A percentile compares a stretch with the other conserved stretches of the same genome.
These are phyloP conservation scores for Ganoderma meredithae DNA, from an alignment of 1,284 basidiomycete genomes.

Conservation along the genomic window DNA sequence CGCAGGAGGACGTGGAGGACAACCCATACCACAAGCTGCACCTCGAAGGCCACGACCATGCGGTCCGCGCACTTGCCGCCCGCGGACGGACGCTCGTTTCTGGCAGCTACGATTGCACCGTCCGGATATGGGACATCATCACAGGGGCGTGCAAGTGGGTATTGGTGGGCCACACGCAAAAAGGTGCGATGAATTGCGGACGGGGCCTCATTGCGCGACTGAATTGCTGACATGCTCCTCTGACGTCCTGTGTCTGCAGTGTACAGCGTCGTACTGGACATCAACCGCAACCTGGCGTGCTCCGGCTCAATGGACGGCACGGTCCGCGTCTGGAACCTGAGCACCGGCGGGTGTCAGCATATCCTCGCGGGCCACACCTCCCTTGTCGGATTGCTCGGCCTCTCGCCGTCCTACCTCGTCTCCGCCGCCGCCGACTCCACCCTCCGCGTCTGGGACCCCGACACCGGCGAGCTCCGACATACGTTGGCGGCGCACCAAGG, in stretches of 20 bases:
- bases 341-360: conserved; percentile 80
- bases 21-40: conserved; percentile 91
- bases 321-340: conserved; percentile 91
- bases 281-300: conserved; percentile 84
- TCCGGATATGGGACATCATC: conserved; percentile 94
- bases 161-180: conserved; percentile 88
- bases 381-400: conserved; percentile 85
- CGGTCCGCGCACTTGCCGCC: conserved; percentile 91
- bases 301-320: conserved; percentile 98
- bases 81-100: conserved; percentile 89
- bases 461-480: conserved; percentile 79
- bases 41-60: conserved; percentile 88
- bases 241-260: conserved; percentile 54
- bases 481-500: conserved; percentile 89
- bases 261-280: conserved; percentile 90
- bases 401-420: conserved; percentile 89
- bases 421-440: conserved; percentile 95
- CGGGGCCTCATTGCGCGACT: neutral
- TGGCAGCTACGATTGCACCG: conserved; percentile 94
- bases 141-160: conserved; percentile 86
- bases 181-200: conserved; percentile 61
- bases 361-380: conserved; percentile 89
- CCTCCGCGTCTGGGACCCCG: conserved; percentile 91
- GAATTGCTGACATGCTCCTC: neutral
- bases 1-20: conserved; percentile 74